Base-by-base conservation (phyloP, 1,284 basidiomycete species). In the Uromyces viciae-fabae region DNA sequence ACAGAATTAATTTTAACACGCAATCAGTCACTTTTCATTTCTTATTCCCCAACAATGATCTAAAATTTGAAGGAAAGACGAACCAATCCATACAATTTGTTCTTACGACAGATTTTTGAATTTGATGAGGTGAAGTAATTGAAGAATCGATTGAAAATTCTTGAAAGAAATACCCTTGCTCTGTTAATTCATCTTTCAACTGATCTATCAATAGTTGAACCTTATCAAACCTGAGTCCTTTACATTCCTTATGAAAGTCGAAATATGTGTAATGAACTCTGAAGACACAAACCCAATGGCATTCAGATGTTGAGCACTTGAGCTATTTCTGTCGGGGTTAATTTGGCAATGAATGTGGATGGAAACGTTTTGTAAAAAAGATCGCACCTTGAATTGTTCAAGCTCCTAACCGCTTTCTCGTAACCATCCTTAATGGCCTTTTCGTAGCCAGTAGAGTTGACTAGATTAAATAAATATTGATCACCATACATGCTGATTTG, bases 241-340 rank as follows among this genome's bases (percentile, higher is more conserved):
- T 93, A 89, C 96, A 98, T 87, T 98, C 95, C 83, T 91, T 91
- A 87, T 98, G 96, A 88, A 99, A 99, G 86, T 99, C 97, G 85
- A 97, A 99, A 88, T 98, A 98, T 82, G 93, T 89, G 86, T 99
- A 99, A 85, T 91, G 91, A 74, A 94, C 91, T 69, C 90, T 88
- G 5, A 36, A 19, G 36, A 58, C 33, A 58, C 33, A 22, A 9
- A 58, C 14, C n/a, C n/a, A n/a, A n/a, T n/a, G n/a, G n/a, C n/a
- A n/a, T n/a, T n/a, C n/a, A n/a, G n/a, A n/a, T n/a, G n/a, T n/a
- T n/a, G n/a, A n/a, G n/a, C n/a, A n/a, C n/a, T n/a, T n/a, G n/a
- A 58, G 14, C 15, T 58, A 58, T 8, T 28, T 58, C 3, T 49
- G 46, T 49, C 11, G 11, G 46, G 11, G 46, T 49, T 49, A 22